These are phyloP conservation scores for Pleurozium schreberi DNA, from an alignment of 225 moss, liverwort and hornwort genomes.

Conservation along the genomic window DNA sequence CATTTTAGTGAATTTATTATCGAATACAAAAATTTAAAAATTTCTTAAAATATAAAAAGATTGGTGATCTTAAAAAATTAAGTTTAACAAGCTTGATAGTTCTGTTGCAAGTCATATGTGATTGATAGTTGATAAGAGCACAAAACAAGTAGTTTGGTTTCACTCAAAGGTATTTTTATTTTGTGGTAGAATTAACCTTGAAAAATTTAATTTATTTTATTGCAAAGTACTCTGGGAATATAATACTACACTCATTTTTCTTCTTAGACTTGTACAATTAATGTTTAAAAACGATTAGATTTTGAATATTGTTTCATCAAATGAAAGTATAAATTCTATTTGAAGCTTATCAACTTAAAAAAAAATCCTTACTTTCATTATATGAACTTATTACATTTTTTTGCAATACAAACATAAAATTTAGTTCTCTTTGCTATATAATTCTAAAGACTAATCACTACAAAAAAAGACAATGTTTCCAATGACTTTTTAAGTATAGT, in stretches of 20 bases:
- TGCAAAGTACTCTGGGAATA: fast-evolving
- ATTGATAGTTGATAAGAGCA: background rate
- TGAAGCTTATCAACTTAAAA: background rate
- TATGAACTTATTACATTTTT: background rate
- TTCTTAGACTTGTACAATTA: background rate
- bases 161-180: background rate
- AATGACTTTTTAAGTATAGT: no score
- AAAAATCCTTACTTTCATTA: background rate
- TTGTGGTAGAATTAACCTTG: background rate
- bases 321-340: background rate
- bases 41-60: background rate
- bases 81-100: background rate
- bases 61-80: background rate
- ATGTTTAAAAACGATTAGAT: background rate
- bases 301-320: background rate
- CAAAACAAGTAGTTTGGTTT: fast-evolving
- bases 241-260: background rate
- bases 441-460: background rate
- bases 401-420: background rate
- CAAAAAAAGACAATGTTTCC: no score
- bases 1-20: background rate
- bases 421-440: fast-evolving
- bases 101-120: background rate
- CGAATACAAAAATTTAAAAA: background rate
- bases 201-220: background rate